These are phyloP conservation scores for Phytophthora citricola DNA, from an alignment of 352 stramenopile species.

Conservation along the genomic window DNA sequence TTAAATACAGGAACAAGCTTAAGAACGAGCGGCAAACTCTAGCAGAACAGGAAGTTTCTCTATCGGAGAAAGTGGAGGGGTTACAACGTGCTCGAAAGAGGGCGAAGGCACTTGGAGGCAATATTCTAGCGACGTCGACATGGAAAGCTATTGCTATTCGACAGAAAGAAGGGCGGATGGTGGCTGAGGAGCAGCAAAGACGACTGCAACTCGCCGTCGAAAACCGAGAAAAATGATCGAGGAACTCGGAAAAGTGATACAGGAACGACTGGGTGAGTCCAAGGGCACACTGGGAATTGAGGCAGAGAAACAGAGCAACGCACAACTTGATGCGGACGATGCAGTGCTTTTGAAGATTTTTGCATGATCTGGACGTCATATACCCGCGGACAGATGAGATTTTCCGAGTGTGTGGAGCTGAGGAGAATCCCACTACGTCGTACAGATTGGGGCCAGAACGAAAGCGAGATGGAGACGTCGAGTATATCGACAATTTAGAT, in stretches of 20 bases:
- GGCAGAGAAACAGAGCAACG: neutral
- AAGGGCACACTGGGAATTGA: neutral
- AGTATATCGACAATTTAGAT: slow-evolving; percentile 35
- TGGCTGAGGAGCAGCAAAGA: slow-evolving; percentile 29
- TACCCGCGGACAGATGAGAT: slow-evolving; percentile 28
- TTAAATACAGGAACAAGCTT: slow-evolving; percentile 36
- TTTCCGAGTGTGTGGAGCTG: slow-evolving; percentile 22
- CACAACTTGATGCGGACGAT: slow-evolving; percentile 20
- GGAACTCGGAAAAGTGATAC: slow-evolving; percentile 22
- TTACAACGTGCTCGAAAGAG: slow-evolving; percentile 20
- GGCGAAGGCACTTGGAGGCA: slow-evolving; percentile 4
- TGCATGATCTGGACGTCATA: slow-evolving; percentile 27
- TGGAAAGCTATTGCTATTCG: slow-evolving; percentile 31
- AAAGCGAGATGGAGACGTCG: slow-evolving; percentile 18
- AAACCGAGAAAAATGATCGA: slow-evolving; percentile 26
- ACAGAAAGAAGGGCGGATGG: slow-evolving; percentile 35
- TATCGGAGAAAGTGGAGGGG: slow-evolving; percentile 20
- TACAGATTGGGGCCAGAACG: slow-evolving; percentile 18
- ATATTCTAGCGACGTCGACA: neutral
- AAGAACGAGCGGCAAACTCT: slow-evolving; percentile 35
- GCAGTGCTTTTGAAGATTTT: slow-evolving; percentile 25
- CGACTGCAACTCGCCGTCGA: slow-evolving; percentile 24
- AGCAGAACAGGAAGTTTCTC: slow-evolving; percentile 15
- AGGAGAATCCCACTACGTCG: slow-evolving; percentile 10
- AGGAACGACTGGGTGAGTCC: neutral